Evolutionary conservation across 352 stramenopile genomes (phyloP).

Genomic region (Sclerospora graminicola): DNA sequence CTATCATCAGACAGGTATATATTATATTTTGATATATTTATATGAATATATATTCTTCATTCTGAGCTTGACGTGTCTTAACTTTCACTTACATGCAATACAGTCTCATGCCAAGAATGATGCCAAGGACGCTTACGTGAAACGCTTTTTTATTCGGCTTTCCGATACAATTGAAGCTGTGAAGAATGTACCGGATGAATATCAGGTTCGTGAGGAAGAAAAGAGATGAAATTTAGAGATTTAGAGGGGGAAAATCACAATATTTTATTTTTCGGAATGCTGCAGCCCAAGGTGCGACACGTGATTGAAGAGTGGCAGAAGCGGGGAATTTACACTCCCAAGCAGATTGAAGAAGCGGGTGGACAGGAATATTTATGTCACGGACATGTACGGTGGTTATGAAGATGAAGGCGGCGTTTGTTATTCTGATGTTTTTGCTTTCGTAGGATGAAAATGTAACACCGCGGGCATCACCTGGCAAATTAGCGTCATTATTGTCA

Average conservation of each 20-base stretch:
- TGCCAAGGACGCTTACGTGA: conserved; percentile 59
- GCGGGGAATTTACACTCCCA: conserved; percentile 51
- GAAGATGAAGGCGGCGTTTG: neutral
- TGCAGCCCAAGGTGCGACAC: conserved; percentile 44
- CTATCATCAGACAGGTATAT: conserved; percentile 64
- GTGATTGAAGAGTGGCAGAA: conserved; percentile 77
- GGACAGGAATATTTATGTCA: conserved; percentile 22
- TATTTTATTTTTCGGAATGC: neutral
- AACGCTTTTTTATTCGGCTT: conserved; percentile 69
- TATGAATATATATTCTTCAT: neutral
- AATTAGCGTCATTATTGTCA: conserved; percentile 65
- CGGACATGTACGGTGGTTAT: conserved; percentile 11
- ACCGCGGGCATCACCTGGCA: conserved; percentile 32
- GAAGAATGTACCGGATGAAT: conserved; percentile 52
- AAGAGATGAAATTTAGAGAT: neutral
- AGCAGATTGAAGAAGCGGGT: conserved; percentile 54
- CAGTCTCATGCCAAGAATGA: conserved; percentile 58
- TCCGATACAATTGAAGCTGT: conserved; percentile 60
- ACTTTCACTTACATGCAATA: neutral
- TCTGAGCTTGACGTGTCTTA: neutral
- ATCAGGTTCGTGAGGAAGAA: conserved; percentile 29
- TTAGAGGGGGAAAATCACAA: neutral
- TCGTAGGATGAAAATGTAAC: conserved; percentile 24
- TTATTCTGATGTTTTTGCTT: neutral
- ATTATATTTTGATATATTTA: neutral